These are phyloP conservation scores for Scedosporium dehoogii DNA, from an alignment of 2,329 filamentous ascomycete genomes.

Conservation along the genomic window DNA sequence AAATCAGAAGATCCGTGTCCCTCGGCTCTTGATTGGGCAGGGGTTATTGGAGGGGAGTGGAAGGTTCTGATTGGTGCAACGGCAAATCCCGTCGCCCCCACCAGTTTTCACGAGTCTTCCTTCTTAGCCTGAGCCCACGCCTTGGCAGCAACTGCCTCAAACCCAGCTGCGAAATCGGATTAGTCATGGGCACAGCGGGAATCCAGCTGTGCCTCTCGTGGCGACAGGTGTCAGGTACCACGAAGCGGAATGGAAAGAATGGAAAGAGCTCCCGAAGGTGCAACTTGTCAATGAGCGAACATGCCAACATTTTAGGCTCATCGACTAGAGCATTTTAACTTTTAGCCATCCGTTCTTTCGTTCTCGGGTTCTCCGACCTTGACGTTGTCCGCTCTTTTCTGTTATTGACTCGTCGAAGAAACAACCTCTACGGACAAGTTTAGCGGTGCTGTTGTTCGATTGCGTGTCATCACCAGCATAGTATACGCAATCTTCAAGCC, in stretches of 20 bases:
- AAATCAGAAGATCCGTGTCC: not conserved
- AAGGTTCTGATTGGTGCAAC: not conserved
- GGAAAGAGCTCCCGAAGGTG: not conserved
- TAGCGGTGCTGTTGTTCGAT: not conserved
- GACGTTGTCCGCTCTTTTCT: not conserved
- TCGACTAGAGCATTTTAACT: not conserved
- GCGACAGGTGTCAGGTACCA: conserved; percentile 1
- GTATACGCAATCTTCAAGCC: not conserved
- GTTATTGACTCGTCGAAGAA: no score
- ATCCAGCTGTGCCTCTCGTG: not conserved
- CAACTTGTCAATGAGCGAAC: not conserved
- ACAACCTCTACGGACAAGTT: not conserved
- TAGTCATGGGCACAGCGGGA: not conserved
- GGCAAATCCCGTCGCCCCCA: not conserved
- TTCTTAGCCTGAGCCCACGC: not conserved
- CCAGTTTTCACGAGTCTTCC: not conserved
- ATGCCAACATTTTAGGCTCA: not conserved
- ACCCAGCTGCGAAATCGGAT: not conserved
- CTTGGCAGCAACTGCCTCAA: not conserved
- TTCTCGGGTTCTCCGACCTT: not conserved
- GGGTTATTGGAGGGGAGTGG: not conserved
- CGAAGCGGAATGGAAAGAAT: not conserved
- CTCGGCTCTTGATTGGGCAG: not conserved
- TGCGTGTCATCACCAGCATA: not conserved
- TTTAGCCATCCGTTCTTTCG: not conserved